These are phyloP conservation scores for Trametes punicea DNA, from an alignment of 768 basidiomycete species.

Conservation along the genomic window DNA sequence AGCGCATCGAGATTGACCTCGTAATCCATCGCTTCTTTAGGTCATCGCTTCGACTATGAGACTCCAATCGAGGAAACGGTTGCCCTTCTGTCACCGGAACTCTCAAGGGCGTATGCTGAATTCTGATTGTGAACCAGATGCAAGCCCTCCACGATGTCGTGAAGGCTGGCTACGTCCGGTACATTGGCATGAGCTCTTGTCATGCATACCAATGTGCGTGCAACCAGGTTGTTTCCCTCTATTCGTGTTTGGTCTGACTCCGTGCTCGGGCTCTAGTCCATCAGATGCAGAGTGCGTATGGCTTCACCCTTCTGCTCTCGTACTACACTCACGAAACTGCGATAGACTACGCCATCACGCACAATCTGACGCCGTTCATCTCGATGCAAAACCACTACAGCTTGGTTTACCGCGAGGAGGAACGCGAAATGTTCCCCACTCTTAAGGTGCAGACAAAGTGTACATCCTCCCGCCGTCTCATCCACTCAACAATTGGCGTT, in stretches of 20 bases:
- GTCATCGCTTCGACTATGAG: slow-evolving; percentile 36
- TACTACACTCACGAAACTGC: neutral
- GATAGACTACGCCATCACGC: slow-evolving; percentile 35
- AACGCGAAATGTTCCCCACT: slow-evolving; percentile 53
- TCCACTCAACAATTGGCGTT: neutral
- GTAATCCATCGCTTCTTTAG: neutral
- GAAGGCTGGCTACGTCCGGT: slow-evolving; percentile 41
- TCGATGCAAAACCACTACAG: slow-evolving; percentile 64
- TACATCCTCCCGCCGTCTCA: slow-evolving; percentile 30
- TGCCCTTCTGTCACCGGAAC: neutral
- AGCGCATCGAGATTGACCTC: no score
- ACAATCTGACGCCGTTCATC: slow-evolving; percentile 50
- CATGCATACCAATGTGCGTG: slow-evolving; percentile 33
- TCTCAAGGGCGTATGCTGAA: neutral
- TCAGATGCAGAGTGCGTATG: slow-evolving; percentile 30
- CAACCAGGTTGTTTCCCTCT: neutral
- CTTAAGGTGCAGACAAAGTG: slow-evolving; percentile 24
- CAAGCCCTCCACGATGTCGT: slow-evolving; percentile 46
- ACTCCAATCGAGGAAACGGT: slow-evolving; percentile 40
- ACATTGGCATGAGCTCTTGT: slow-evolving; percentile 39
- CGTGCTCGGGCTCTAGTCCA: slow-evolving; percentile 23
- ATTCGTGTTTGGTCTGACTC: neutral
- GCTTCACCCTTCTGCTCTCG: neutral
- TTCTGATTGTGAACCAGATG: slow-evolving; percentile 30
- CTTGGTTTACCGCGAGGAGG: slow-evolving; percentile 59